Percentiles rank a stretch among this genome's conserved stretches.
These are phyloP conservation scores for Wickerhamiella spandovensis DNA, from an alignment of 805 yeast species.

Conservation along the genomic window DNA sequence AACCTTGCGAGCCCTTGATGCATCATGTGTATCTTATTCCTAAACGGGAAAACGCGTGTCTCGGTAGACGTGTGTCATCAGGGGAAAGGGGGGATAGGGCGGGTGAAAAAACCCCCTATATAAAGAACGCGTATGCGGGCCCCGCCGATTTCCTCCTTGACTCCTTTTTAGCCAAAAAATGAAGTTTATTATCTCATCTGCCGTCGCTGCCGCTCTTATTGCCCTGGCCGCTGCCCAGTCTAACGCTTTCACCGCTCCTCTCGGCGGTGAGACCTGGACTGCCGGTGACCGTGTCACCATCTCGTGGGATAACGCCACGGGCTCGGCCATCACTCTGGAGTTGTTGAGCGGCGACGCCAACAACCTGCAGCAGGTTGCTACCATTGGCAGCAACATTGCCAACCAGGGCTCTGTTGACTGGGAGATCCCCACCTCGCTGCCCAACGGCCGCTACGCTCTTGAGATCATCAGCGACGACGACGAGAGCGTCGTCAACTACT, in stretches of 20 bases:
- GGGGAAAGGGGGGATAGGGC: not conserved
- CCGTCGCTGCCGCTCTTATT: slow-evolving; percentile 9
- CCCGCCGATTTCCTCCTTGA: not conserved
- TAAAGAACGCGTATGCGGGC: not conserved
- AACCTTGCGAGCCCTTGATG: not conserved
- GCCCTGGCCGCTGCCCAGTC: slow-evolving; percentile 15
- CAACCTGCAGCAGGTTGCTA: slow-evolving; percentile 23
- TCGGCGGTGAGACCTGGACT: slow-evolving; percentile 17
- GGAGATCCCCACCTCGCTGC: slow-evolving; percentile 23
- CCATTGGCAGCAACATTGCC: slow-evolving; percentile 23
- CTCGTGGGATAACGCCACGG: slow-evolving; percentile 24
- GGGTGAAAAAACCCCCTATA: not conserved
- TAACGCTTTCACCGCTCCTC: slow-evolving; percentile 25
- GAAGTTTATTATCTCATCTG: slow-evolving; percentile 2
- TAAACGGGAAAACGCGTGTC: not conserved
- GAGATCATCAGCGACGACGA: slow-evolving; percentile 21
- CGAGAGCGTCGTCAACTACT: slow-evolving; percentile 24
- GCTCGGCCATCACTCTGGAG: slow-evolving; percentile 22
- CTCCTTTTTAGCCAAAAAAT: not conserved
- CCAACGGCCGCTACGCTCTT: slow-evolving; percentile 25
- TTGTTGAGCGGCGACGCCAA: slow-evolving; percentile 23
- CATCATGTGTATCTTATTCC: not conserved
- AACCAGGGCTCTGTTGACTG: slow-evolving; percentile 26
- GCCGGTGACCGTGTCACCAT: slow-evolving; percentile 23
- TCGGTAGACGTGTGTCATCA: not conserved